These are phyloP conservation scores for Acanthamoeba divionensis DNA, from an alignment of 208 protist species.

Conservation along the genomic window DNA sequence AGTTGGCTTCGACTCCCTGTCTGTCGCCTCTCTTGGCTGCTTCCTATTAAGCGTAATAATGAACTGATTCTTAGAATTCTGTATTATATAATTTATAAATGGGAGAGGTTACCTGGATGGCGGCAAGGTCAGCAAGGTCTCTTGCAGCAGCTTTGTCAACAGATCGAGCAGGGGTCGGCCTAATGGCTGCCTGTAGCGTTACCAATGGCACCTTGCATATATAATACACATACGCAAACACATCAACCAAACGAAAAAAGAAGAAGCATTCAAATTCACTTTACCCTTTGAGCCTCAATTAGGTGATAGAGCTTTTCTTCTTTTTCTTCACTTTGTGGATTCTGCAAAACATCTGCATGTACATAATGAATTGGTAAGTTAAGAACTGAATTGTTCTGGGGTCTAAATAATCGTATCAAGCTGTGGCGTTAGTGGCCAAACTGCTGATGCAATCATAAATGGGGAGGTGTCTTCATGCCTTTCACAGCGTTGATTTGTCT, in stretches of 20 bases:
- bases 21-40: background rate
- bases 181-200: background rate
- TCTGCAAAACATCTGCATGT: background rate
- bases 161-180: background rate
- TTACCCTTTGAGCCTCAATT: background rate
- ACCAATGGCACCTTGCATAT: background rate
- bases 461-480: too few species aligned
- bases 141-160: background rate
- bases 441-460: too few species aligned
- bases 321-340: background rate
- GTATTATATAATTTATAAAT: too few species aligned
- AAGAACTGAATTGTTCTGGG: background rate
- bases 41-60: too few species aligned
- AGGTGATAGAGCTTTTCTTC: background rate
- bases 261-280: too few species aligned
- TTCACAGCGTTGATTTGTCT: constrained; percentile 20
- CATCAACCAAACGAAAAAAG: too few species aligned
- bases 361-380: background rate
- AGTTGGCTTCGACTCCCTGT: background rate
- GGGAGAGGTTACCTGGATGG: background rate
- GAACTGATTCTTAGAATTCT: too few species aligned
- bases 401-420: background rate
- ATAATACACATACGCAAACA: too few species aligned
- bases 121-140: background rate
- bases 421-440: too few species aligned